A percentile compares a stretch with the other conserved stretches of the same genome.
These are phyloP conservation scores for Yamagishiella unicocca DNA, from an alignment of 139 green algal species.

Conservation along the genomic window DNA sequence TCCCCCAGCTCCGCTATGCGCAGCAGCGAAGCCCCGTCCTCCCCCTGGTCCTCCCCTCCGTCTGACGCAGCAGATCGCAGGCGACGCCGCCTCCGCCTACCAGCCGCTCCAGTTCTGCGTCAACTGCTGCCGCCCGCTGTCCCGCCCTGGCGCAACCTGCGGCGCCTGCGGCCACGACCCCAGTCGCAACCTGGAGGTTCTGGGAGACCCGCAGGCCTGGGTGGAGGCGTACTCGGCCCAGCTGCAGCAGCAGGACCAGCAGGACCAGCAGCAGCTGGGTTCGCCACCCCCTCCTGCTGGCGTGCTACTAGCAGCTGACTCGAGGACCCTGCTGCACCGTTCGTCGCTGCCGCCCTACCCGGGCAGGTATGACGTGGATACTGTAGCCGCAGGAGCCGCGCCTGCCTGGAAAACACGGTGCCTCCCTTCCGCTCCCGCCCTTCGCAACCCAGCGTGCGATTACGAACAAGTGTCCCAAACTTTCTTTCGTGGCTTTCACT, in stretches of 20 bases:
- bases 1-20: too few species aligned
- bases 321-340: constrained; percentile 62
- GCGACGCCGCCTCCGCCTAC: not conserved
- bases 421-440: too few species aligned
- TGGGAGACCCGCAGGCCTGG: constrained; percentile 29
- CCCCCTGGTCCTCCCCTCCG: not conserved
- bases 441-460: too few species aligned
- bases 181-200: not conserved
- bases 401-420: too few species aligned
- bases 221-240: constrained; percentile 11
- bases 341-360: constrained; percentile 60
- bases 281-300: not conserved
- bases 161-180: constrained; percentile 23
- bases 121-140: constrained; percentile 38
- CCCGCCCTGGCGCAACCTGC: not conserved
- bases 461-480: too few species aligned
- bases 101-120: constrained; percentile 20
- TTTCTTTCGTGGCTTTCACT: too few species aligned
- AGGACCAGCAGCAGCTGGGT: not conserved
- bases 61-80: not conserved
- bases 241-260: constrained; percentile 10
- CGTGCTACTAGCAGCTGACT: constrained; percentile 55
- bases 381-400: not conserved
- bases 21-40: too few species aligned
- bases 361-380: constrained; percentile 59